Conservation (phyloP, 1,284 basidiomycete genomes). For the Coriolopsis trogii region DNA sequence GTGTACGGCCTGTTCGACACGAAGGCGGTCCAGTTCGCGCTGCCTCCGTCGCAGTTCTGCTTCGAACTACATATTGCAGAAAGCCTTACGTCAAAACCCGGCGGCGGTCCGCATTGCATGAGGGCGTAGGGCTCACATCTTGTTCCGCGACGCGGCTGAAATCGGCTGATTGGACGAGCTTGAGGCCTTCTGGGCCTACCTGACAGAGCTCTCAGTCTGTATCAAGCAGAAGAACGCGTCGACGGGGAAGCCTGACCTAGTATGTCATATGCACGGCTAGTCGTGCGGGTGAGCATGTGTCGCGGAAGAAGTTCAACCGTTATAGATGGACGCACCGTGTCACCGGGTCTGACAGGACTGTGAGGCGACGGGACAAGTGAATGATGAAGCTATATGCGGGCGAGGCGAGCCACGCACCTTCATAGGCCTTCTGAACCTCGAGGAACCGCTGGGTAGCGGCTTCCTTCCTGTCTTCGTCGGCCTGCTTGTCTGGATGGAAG, state of each 20-base stretch:
- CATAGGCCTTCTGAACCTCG: slow-evolving; percentile 79
- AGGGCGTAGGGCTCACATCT: slow-evolving; percentile 25
- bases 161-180: slow-evolving; percentile 22
- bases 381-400: slow-evolving; percentile 1
- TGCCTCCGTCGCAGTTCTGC: slow-evolving; percentile 41
- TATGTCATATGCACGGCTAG: slow-evolving; percentile 70
- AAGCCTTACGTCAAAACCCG: slow-evolving; percentile 15
- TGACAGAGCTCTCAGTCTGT: slow-evolving; percentile 16
- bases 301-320: slow-evolving; percentile 4
- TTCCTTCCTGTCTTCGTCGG: slow-evolving; percentile 55
- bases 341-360: slow-evolving; percentile 78
- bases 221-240: not conserved
- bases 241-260: slow-evolving; percentile 51
- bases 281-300: slow-evolving; percentile 19
- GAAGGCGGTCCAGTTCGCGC: slow-evolving; percentile 28
- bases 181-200: slow-evolving; percentile 28
- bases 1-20: slow-evolving; percentile 29
- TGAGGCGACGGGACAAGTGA: slow-evolving; percentile 14
- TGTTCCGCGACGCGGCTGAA: slow-evolving; percentile 22
- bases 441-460: slow-evolving; percentile 70
- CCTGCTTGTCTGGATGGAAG: slow-evolving; percentile 87
- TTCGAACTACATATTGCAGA: slow-evolving; percentile 21
- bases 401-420: slow-evolving; percentile 48
- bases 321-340: slow-evolving; percentile 52
- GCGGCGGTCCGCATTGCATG: slow-evolving; percentile 1